Base-by-base conservation (phyloP, 345 rosid species). In the Citrus cavaleriei region DNA sequence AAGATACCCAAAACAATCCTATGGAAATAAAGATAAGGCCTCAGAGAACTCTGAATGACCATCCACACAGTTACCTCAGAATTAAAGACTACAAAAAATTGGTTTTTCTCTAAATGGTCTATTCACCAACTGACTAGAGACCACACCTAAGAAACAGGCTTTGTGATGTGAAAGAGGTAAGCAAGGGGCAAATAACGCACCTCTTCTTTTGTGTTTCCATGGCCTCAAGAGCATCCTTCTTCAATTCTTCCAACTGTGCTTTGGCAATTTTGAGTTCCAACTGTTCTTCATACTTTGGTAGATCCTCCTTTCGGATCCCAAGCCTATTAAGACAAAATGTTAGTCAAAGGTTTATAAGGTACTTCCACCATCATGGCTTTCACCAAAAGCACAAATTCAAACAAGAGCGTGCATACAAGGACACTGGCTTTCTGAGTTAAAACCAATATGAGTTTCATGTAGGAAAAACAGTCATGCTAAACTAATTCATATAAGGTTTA, bases 141-240 rank as follows among this genome's bases (percentile, higher is more conserved):
- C 37, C 8, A 64, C 18, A 18, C 10, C 4, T 34, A 34, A 66
- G 32, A 54, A 34, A 25, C 34, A 5, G 35, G 65, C 22, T 32
- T 64, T 35, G 51, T 0, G 19, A 7, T 10, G 55, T 21, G 57
- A 74, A 77, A n/a, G 54, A 58, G 42, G 42, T 18, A 28, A 72
- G 13, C 34, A 76, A 3, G 22, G 14, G 28, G 16, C 12, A 40
- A 65, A 72, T 12, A 55, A 49, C 72, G 67, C 82, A 94, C 99
- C 92, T 88, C 88, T 97, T 97, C 90, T 86, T 89, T 84, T 94
- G 98, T 70, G 98, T 84, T 83, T 93, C 98, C 98, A 97, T 94
- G 30, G 93, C 98, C 82, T 97, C 99, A 69, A 90, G 54, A 59
- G 98, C 97, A 74, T 93, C 94, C 81, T 94, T 92, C 89, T 93